Conservation (phyloP, 2,329 filamentous ascomycete species). For the Didymella pinodella region DNA sequence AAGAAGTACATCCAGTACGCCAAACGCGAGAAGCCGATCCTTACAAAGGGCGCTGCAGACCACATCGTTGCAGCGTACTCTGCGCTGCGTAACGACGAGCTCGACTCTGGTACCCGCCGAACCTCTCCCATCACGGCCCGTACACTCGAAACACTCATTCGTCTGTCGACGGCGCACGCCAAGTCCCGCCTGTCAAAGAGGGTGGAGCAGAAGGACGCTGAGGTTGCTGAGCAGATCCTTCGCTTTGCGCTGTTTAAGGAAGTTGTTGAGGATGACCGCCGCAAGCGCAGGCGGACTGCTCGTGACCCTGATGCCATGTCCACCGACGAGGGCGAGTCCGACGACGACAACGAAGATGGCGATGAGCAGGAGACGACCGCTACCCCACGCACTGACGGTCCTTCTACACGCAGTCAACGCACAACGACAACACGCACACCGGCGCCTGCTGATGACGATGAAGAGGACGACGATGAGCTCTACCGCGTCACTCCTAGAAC, state of each 20-base stretch:
- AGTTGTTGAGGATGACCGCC: slow-evolving; percentile 78
- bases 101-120: slow-evolving; percentile 90
- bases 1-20: slow-evolving; percentile 99
- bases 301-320: slow-evolving; percentile 63
- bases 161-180: slow-evolving; percentile 93
- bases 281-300: slow-evolving; percentile 82
- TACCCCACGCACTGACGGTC: slow-evolving; percentile 50
- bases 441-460: slow-evolving; percentile 49
- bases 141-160: slow-evolving; percentile 97
- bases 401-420: slow-evolving; percentile 45
- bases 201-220: slow-evolving; percentile 88
- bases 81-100: slow-evolving; percentile 90
- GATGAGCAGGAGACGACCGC: slow-evolving; percentile 50
- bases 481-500: slow-evolving; percentile 62
- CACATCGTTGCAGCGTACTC: slow-evolving; percentile 93
- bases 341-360: slow-evolving; percentile 68
- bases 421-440: slow-evolving; percentile 42
- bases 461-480: slow-evolving; percentile 63
- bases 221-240: slow-evolving; percentile 86
- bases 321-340: slow-evolving; percentile 66
- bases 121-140: slow-evolving; percentile 96
- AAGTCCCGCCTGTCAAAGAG: slow-evolving; percentile 87
- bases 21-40: slow-evolving; percentile 86
- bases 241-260: slow-evolving; percentile 98
- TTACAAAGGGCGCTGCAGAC: slow-evolving; percentile 90